Percentiles rank a stretch among this genome's conserved stretches.
Conservation (phyloP, 2,329 filamentous ascomycete species). For the Ophiognomonia clavigignenti-juglandacearum region DNA sequence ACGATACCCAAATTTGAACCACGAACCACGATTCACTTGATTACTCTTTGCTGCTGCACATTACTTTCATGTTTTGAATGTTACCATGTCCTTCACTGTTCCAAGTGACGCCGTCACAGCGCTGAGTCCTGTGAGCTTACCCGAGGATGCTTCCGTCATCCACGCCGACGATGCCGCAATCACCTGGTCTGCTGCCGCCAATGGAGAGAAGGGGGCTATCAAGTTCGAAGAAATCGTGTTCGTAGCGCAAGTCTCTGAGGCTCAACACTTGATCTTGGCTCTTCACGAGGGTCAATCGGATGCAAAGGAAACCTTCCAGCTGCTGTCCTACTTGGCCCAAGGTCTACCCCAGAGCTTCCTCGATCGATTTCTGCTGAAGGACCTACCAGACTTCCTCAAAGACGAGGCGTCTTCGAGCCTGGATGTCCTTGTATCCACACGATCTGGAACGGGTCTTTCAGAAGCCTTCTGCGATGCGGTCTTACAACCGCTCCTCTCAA, state of each 20-base stretch:
- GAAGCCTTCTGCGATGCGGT: slow-evolving; percentile 49
- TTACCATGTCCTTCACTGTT: slow-evolving; percentile 9
- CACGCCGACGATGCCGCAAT: neutral
- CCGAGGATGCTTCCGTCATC: slow-evolving; percentile 8
- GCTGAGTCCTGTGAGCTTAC: slow-evolving; percentile 6
- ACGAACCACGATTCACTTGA: too few species aligned
- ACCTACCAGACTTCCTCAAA: slow-evolving; percentile 30
- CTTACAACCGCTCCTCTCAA: slow-evolving; percentile 49
- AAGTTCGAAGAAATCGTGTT: slow-evolving; percentile 28
- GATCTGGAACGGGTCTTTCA: slow-evolving; percentile 59
- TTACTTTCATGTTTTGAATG: too few species aligned
- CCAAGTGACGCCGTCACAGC: slow-evolving; percentile 5
- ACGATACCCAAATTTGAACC: too few species aligned
- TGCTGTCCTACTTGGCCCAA: slow-evolving; percentile 25
- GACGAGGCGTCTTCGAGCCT: slow-evolving; percentile 27
- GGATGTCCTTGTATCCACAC: slow-evolving; percentile 64
- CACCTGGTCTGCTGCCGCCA: neutral
- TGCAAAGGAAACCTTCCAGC: slow-evolving; percentile 21
- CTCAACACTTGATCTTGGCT: slow-evolving; percentile 30
- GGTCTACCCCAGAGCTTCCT: slow-evolving; percentile 33
- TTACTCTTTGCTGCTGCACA: too few species aligned
- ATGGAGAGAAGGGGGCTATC: slow-evolving; percentile 10
- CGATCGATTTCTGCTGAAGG: slow-evolving; percentile 29
- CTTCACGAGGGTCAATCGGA: slow-evolving; percentile 31
- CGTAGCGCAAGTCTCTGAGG: slow-evolving; percentile 16